A percentile compares a stretch with the other conserved stretches of the same genome.
phyloP scores from a whole-genome alignment of 805 yeast genomes.

The Yarrowia phangngaensis region DNA sequence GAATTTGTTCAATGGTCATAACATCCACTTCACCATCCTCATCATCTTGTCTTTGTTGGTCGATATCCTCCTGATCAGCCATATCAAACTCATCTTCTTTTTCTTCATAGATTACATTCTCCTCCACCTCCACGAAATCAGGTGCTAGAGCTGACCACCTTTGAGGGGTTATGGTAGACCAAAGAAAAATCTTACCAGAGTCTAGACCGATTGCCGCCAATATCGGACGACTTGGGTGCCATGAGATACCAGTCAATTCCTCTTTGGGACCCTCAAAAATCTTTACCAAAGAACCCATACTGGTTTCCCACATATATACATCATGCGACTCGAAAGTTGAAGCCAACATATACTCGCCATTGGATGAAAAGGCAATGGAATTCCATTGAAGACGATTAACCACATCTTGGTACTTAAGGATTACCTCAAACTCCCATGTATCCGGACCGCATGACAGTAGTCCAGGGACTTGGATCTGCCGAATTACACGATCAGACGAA shows the following conservation, averaged over 20 bases:
- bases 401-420: conserved; percentile 83
- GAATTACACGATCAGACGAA: conserved; percentile 38
- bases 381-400: conserved; percentile 90
- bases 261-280: conserved; percentile 89
- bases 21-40: conserved; percentile 61
- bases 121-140: conserved; percentile 91
- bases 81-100: conserved; percentile 89
- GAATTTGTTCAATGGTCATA: conserved; percentile 53
- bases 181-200: conserved; percentile 71
- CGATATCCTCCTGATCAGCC: conserved; percentile 59
- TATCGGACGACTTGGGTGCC: conserved; percentile 73
- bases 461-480: conserved; percentile 37
- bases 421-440: conserved; percentile 55
- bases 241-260: conserved; percentile 78
- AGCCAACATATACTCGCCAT: conserved; percentile 81
- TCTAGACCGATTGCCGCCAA: conserved; percentile 84
- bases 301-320: conserved; percentile 88
- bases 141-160: conserved; percentile 97
- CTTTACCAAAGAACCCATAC: conserved; percentile 80
- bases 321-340: conserved; percentile 87
- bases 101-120: conserved; percentile 82
- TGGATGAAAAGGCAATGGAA: conserved; percentile 65
- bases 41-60: conserved; percentile 58
- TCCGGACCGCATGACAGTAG: conserved; percentile 39
- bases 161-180: conserved; percentile 81